Evolutionary conservation across 1,139 yeast species (phyloP).

Genomic region (Yamadazyma triangularis): DNA sequence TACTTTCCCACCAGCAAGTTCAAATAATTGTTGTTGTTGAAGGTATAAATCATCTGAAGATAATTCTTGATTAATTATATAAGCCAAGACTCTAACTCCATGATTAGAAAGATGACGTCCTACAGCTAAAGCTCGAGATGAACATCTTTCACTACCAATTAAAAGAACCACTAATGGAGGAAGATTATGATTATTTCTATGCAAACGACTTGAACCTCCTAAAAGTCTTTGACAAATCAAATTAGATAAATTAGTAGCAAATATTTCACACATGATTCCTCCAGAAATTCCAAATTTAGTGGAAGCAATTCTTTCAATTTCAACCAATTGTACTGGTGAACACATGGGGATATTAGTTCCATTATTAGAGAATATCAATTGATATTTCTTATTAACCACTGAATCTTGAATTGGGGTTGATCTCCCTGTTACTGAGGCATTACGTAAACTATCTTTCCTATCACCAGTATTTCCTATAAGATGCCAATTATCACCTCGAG

Average conservation of each 20-base stretch:
- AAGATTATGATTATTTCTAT: slow-evolving; percentile 61
- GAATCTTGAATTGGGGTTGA: slow-evolving; percentile 11
- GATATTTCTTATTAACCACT: slow-evolving; percentile 6
- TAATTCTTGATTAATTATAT: slow-evolving; percentile 35
- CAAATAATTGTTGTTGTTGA: slow-evolving; percentile 51
- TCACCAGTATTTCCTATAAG: slow-evolving; percentile 26
- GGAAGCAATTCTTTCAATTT: slow-evolving; percentile 60
- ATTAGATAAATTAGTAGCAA: slow-evolving; percentile 64
- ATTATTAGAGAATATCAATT: slow-evolving; percentile 14
- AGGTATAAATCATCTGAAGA: slow-evolving; percentile 27
- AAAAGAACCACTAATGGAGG: slow-evolving; percentile 74
- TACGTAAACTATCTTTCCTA: slow-evolving; percentile 6
- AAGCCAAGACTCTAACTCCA: slow-evolving; percentile 65
- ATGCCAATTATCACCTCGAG: slow-evolving; percentile 57
- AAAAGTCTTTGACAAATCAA: slow-evolving; percentile 53
- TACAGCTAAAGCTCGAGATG: slow-evolving; percentile 71
- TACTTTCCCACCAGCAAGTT: slow-evolving; percentile 42
- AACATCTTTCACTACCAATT: slow-evolving; percentile 71
- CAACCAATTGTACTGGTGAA: slow-evolving; percentile 78
- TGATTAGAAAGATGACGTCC: slow-evolving; percentile 79
- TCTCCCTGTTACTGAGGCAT: slow-evolving; percentile 12
- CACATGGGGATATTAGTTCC: slow-evolving; percentile 50
- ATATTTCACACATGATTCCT: slow-evolving; percentile 56
- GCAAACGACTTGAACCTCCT: slow-evolving; percentile 65
- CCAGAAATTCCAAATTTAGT: slow-evolving; percentile 52